A percentile compares a stretch with the other conserved stretches of the same genome.
Evolutionary conservation across 192 early-diverging fungal species (phyloP).

Genomic region (Chytriomyces sp.): DNA sequence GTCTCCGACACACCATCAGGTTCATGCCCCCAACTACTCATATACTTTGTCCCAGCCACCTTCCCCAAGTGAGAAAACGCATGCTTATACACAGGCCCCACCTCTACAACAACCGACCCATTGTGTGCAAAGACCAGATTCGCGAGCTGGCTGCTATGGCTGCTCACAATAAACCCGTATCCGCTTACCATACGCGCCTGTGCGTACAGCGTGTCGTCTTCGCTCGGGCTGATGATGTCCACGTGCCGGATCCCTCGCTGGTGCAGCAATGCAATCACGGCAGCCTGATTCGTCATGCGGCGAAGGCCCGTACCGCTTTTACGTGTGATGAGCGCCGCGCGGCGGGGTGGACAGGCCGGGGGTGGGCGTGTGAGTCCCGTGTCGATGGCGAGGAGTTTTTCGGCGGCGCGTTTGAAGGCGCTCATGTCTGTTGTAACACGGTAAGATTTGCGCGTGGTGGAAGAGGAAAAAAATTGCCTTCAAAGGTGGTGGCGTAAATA

Average conservation of each 20-base stretch:
- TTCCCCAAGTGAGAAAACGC: constrained; percentile 7
- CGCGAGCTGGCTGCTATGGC: constrained; percentile 6
- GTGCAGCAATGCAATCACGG: not conserved
- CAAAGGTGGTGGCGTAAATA: not conserved
- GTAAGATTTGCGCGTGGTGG: not conserved
- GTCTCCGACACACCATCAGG: not conserved
- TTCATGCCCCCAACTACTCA: not conserved
- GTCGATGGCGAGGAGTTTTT: not conserved
- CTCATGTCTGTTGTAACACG: not conserved
- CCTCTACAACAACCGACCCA: constrained; percentile 3
- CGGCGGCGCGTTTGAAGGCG: not conserved
- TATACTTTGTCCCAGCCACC: not conserved
- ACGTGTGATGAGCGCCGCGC: not conserved
- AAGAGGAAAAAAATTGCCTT: not conserved
- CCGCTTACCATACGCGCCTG: not conserved
- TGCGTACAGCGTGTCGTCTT: not conserved
- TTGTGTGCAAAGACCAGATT: constrained; percentile 8
- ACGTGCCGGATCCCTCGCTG: not conserved
- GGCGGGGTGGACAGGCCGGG: not conserved
- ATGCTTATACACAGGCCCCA: not conserved
- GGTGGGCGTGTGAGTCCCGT: not conserved
- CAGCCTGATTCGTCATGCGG: not conserved
- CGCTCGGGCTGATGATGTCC: not conserved
- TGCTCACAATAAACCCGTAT: not conserved
- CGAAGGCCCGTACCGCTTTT: constrained; percentile 5